phyloP scores from a whole-genome alignment of 2,329 filamentous ascomycete species.

The Penicillium sclerotigenum region DNA sequence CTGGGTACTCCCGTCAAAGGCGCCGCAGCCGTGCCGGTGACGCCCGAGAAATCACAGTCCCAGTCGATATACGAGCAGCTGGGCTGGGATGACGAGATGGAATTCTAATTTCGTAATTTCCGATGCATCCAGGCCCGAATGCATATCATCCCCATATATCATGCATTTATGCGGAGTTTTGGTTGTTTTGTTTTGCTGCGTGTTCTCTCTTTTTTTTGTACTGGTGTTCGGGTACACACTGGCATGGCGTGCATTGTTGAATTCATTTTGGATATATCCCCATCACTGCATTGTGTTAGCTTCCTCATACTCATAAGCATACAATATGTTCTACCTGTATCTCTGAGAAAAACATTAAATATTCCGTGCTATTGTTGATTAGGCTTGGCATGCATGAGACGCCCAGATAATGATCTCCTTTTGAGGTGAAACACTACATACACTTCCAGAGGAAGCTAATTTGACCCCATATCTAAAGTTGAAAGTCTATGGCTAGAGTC shows the following conservation, averaged over 20 bases:
- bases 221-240: not conserved
- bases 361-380: not conserved
- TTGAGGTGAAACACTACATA: not conserved
- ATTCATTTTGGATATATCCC: slow-evolving; percentile 4
- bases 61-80: slow-evolving; percentile 44
- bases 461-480: not conserved
- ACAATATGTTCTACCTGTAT: not conserved
- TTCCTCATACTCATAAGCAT: not conserved
- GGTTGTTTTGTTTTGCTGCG: not conserved
- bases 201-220: not conserved
- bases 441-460: not conserved
- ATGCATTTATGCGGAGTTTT: not conserved
- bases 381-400: not conserved
- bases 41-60: slow-evolving; percentile 34
- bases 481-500: no score
- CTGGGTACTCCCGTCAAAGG: slow-evolving; percentile 36
- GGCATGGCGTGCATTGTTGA: slow-evolving; percentile 1
- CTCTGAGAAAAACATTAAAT: not conserved
- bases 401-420: no score
- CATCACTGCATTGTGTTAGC: slow-evolving; percentile 3
- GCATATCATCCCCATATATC: not conserved
- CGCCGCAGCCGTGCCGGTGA: slow-evolving; percentile 26
- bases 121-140: not conserved
- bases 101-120: slow-evolving; percentile 11
- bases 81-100: slow-evolving; percentile 44